Base-by-base conservation (phyloP, 2,329 filamentous ascomycete genomes). In the Aureobasidium pullulans region DNA sequence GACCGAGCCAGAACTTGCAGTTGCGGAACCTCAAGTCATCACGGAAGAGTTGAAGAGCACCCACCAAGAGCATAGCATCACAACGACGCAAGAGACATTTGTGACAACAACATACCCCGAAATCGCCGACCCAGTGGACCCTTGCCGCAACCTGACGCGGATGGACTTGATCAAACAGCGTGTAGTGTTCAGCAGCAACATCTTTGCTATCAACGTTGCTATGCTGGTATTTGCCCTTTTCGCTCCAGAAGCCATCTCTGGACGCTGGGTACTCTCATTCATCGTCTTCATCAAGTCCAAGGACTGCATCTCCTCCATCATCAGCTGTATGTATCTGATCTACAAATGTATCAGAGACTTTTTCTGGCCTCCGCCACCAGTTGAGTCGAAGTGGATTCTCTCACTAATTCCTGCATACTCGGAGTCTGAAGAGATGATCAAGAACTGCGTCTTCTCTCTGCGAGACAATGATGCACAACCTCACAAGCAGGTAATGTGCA, bases 271-370 rank as follows among this genome's bases (percentile, higher is more conserved):
- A 7, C 59, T 66, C 15, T 50, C 43, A 19, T 61, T 65, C 40
- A 66, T 66, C 34, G 37, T 65, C 5, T 66, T 66, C 57, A 63
- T 66, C 57, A 66, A 66, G 46, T 63, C 62, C 57, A 65, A 65
- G 37, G 65, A 66, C 36, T 65, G 64, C 39, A 46, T 66, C 6
- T 65, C 64, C 2, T 61, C 64, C 19, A 37, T 65, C 39, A 46
- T 66, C 10, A 53, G 61, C 8, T 59, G 59, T 0, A n/a, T 42
- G 4, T 60, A 59, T 19, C 36, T 63, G 10, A 34, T 64, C 8
- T 52, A 61, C 37, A 57, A 43, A 10, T 48, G 34, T 6, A 59
- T 65, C 28, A 62, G 62, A 19, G 36, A 54, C 4, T 39, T 29
- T 8, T 54, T 64, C 47, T 16, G n/a, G 15, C 63, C 63, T 8